These are phyloP conservation scores for Saksenaea vasiformis DNA, from an alignment of 371 early-diverging fungal species.

Conservation along the genomic window DNA sequence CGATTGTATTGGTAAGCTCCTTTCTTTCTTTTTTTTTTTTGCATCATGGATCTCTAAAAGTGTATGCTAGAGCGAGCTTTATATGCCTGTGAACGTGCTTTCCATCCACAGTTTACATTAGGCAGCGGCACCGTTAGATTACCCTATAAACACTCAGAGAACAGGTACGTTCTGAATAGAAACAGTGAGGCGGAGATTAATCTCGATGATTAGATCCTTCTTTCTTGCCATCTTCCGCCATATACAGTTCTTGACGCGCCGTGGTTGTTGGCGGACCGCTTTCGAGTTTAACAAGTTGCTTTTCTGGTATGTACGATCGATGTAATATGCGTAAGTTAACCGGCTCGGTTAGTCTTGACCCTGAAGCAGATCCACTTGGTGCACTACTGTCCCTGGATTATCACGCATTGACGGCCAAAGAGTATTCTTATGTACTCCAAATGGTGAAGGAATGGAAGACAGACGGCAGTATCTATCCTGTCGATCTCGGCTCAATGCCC, in stretches of 20 bases:
- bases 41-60: slow-evolving; percentile 7
- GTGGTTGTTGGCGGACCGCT: slow-evolving; percentile 93
- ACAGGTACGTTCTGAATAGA: slow-evolving; percentile 42
- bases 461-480: slow-evolving; percentile 36
- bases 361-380: slow-evolving; percentile 75
- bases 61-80: slow-evolving; percentile 71
- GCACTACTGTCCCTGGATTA: slow-evolving; percentile 80
- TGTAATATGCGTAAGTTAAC: slow-evolving; percentile 1
- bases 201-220: slow-evolving; percentile 50
- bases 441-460: slow-evolving; percentile 48
- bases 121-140: slow-evolving; percentile 71
- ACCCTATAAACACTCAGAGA: slow-evolving; percentile 74
- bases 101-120: slow-evolving; percentile 78
- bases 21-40: neutral
- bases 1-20: slow-evolving; percentile 65
- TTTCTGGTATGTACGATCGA: slow-evolving; percentile 31
- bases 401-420: slow-evolving; percentile 77
- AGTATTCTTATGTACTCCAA: slow-evolving; percentile 67
- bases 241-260: slow-evolving; percentile 77
- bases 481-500: slow-evolving; percentile 55
- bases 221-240: slow-evolving; percentile 85
- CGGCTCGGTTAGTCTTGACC: slow-evolving; percentile 62
- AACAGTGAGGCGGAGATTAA: neutral
- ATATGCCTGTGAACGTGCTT: slow-evolving; percentile 81
- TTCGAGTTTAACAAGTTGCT: slow-evolving; percentile 87